phyloP scores from a whole-genome alignment of 495 filamentous ascomycete species.

The Filosporella fistucella region DNA sequence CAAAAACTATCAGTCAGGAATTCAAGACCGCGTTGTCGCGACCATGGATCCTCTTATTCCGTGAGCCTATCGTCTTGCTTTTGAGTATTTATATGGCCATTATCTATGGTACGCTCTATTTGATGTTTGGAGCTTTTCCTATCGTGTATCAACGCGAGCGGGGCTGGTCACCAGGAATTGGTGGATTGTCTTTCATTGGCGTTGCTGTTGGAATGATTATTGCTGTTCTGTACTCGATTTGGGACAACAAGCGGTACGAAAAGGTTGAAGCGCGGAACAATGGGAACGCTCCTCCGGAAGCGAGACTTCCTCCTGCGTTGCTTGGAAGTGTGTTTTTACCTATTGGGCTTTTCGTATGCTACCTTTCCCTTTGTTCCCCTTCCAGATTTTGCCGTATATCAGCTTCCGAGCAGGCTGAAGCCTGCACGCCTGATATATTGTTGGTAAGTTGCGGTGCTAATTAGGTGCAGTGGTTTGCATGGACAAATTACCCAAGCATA shows the following conservation, averaged over 20 bases:
- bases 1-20: constrained; percentile 34
- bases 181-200: constrained; percentile 75
- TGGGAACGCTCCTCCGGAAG: constrained; percentile 61
- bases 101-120: constrained; percentile 83
- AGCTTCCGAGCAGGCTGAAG: too few species aligned
- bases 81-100: constrained; percentile 63
- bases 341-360: constrained; percentile 59
- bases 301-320: constrained; percentile 68
- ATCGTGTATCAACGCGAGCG: constrained; percentile 73
- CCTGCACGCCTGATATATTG: too few species aligned
- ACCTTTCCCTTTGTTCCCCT: too few species aligned
- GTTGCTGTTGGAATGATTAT: constrained; percentile 74
- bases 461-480: constrained; percentile 43
- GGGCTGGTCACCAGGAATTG: constrained; percentile 67
- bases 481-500: constrained; percentile 63
- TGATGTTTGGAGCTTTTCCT: constrained; percentile 88
- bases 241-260: constrained; percentile 54
- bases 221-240: constrained; percentile 61
- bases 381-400: too few species aligned
- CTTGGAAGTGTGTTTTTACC: constrained; percentile 62
- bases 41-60: constrained; percentile 52
- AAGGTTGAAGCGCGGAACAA: constrained; percentile 25
- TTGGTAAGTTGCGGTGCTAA: too few species aligned
- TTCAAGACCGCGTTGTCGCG: constrained; percentile 43
- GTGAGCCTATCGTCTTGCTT: constrained; percentile 80